Evolutionary conservation across 805 yeast species (phyloP).

Genomic region (Candida taoyuanica): DNA sequence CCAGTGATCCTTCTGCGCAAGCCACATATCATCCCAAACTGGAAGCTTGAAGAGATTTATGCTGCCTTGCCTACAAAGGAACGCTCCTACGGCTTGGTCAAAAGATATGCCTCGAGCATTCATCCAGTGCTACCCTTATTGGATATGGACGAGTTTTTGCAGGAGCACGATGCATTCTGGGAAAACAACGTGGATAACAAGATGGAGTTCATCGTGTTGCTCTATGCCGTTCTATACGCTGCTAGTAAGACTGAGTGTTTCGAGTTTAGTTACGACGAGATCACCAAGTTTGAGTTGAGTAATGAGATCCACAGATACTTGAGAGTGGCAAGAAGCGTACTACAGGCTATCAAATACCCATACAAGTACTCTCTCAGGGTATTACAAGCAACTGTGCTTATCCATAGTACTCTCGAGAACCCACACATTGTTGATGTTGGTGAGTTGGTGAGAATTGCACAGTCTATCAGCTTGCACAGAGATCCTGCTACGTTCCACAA

Average conservation of each 20-base stretch:
- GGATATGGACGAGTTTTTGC: constrained; percentile 40
- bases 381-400: constrained; percentile 43
- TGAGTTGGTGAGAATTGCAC: constrained; percentile 51
- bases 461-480: constrained; percentile 50
- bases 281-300: constrained; percentile 27
- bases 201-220: constrained; percentile 42
- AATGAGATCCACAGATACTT: constrained; percentile 47
- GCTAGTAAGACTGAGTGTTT: constrained; percentile 57
- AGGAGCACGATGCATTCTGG: constrained; percentile 49
- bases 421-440: constrained; percentile 54
- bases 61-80: constrained; percentile 42
- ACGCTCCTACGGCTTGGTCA: constrained; percentile 42
- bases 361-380: constrained; percentile 38
- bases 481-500: constrained; percentile 54
- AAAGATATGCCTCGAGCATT: constrained; percentile 46
- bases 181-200: constrained; percentile 28
- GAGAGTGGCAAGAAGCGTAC: constrained; percentile 45
- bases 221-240: constrained; percentile 54
- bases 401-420: constrained; percentile 50
- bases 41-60: constrained; percentile 32
- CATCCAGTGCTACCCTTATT: constrained; percentile 53
- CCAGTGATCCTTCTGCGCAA: constrained; percentile 26
- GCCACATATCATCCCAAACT: constrained; percentile 23
- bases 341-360: constrained; percentile 47
- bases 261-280: constrained; percentile 43